Base-by-base conservation (phyloP, 164 flowering plant genomes). In the Cinnamomum chago region DNA sequence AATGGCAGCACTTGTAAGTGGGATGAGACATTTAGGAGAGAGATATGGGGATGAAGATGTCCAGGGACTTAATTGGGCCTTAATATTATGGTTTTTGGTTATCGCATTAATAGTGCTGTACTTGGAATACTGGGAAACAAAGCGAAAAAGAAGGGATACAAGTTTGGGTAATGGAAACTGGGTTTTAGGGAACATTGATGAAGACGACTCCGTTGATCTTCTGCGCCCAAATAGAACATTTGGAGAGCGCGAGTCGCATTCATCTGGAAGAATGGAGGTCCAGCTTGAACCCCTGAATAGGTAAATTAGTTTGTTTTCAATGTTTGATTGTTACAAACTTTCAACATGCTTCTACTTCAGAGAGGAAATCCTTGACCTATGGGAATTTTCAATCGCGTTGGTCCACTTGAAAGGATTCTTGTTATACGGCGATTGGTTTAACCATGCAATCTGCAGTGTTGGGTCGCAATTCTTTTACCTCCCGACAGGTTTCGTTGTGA, bases 1-100 rank as follows among this genome's bases (percentile, higher is more conserved):
- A 20, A 78, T 89, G 58, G 95, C 89, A 14, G 97, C 97, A 60
- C 92, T 90, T 68, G 71, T 92, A 55, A 93, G 84, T 73, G 99
- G 99, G 58, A 82, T 95, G 96, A 90, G 85, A 78, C 99, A 92
- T 82, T 85, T 93, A 78, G 97, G 97, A 68, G 94, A 92, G 10
- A 85, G 97, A 79, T 93, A 95, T 79, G 93, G 86, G 14, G 83
- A 80, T 40, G 97, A 92, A 80, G 83, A 90, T 76, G 88, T 84
- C 69, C 85, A 76, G 33, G 92, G 91, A 55, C 91, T 93, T 47
- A 86, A 74, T 27, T 87, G 88, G 93, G 98, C 98, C 70, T 72
- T 95, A 68, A 80, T 90, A 20, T 5, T 78, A 33, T 95, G 99
- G 98, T 84, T 93, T 83, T 76, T 88, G 73, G n/a, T 89, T 25